These are phyloP conservation scores for Nematodospora anomalae DNA, from an alignment of 1,139 yeast genomes.

Conservation along the genomic window DNA sequence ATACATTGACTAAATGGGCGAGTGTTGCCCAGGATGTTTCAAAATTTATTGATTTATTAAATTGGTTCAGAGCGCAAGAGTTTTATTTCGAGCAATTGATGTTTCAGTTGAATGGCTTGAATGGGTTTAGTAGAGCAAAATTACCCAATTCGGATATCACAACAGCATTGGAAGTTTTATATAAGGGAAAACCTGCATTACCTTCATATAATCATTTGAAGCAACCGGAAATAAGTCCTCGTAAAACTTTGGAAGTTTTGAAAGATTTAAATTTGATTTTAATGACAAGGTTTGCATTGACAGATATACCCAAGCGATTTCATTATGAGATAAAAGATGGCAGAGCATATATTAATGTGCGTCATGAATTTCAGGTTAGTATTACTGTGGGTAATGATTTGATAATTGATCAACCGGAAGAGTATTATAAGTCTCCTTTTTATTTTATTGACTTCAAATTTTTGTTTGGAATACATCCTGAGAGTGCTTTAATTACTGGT, in stretches of 20 bases:
- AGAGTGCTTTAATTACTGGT: slow-evolving; percentile 33
- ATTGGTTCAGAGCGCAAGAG: slow-evolving; percentile 79
- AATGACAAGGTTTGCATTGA: slow-evolving; percentile 72
- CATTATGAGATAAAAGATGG: slow-evolving; percentile 74
- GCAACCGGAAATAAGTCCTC: slow-evolving; percentile 51
- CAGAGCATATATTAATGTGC: slow-evolving; percentile 63
- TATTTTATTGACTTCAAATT: slow-evolving; percentile 77
- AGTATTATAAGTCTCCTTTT: slow-evolving; percentile 56
- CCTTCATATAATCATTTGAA: slow-evolving; percentile 64
- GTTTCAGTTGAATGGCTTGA: slow-evolving; percentile 54
- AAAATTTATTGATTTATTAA: slow-evolving; percentile 76
- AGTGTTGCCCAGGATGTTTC: slow-evolving; percentile 68
- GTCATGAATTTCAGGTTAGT: slow-evolving; percentile 52
- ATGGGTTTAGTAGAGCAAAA: slow-evolving; percentile 78
- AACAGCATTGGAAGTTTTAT: slow-evolving; percentile 83
- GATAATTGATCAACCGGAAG: slow-evolving; percentile 49
- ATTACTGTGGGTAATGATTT: slow-evolving; percentile 26
- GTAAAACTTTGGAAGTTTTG: slow-evolving; percentile 61
- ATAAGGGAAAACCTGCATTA: slow-evolving; percentile 73
- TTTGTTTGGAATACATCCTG: slow-evolving; percentile 49
- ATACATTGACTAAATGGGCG: slow-evolving; percentile 88
- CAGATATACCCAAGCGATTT: slow-evolving; percentile 63
- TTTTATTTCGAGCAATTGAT: slow-evolving; percentile 63
- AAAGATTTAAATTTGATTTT: slow-evolving; percentile 71
- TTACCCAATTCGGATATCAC: slow-evolving; percentile 85